Evolutionary conservation across 2,329 filamentous ascomycete species (phyloP), one percentile per base, ranked within the genome.

Genomic region (Exophiala spinifera): DNA sequence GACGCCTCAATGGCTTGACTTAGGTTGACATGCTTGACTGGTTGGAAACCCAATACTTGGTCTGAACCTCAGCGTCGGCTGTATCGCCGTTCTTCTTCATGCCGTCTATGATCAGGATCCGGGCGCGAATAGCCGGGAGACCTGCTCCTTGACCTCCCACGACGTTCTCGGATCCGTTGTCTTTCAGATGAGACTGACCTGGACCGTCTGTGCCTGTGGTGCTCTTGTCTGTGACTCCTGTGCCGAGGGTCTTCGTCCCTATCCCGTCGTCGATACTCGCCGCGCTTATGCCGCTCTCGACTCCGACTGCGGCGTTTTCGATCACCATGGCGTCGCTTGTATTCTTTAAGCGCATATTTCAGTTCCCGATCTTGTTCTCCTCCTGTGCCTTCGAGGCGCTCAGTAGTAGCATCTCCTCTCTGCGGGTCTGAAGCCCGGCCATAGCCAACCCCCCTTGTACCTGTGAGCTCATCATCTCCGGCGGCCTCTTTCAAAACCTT

Each of bases 401-500:
- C 68, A 14, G 53, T 61, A 5, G 74, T 73, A 63, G 65, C 63
- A 55, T 55, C 23, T n/a, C 63, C 67, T 46, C 47, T 51, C 36
- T 40, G 39, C 11, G 42, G n/a, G 20, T 25, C 44, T 55, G 57
- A 25, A 46, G 23, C 13, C 15, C 55, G 53, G 10, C 57, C 57
- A 54, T 68, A 71, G 10, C 70, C 70, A 51, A 71, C 57, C 10
- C 70, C 66, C 50, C 61, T 68, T 14, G 61, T 64, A 14, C 53
- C 58, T 50, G 67, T 55, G 14, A 62, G 56, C 7, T 64, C 64
- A 13, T 68, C 65, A 23, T 65, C 64, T 15, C 60, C 70, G 34
- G 68, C 67, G 20, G 68, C 62, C 60, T 74, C 67, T 52, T 66
- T 79, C 36, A 84, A 69, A 6, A 76, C 79, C 55, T 76, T 77